Percentiles rank a stretch among this genome's conserved stretches.
phyloP scores from a whole-genome alignment of 2,329 filamentous ascomycete species.

The Paraconiothyrium sp. region DNA sequence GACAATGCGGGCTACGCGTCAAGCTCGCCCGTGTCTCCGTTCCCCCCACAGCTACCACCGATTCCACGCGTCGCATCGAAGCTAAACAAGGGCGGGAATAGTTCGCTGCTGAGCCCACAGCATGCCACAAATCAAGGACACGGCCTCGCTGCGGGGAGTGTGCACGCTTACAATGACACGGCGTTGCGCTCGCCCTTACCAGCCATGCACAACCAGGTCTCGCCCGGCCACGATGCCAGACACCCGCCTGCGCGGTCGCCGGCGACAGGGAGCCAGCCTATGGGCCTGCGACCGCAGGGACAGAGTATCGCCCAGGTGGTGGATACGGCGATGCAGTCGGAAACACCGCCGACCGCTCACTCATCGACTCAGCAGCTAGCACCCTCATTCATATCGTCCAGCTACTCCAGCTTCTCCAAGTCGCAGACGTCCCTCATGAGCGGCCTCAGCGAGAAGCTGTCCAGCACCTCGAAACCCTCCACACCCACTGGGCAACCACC shows the following conservation, averaged over 20 bases:
- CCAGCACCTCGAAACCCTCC: constrained; percentile 33
- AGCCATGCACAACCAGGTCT: constrained; percentile 27
- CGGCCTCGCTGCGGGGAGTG: neutral
- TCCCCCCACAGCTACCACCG: constrained; percentile 51
- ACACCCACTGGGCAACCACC: constrained; percentile 31
- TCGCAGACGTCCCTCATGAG: constrained; percentile 47
- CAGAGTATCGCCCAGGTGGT: constrained; percentile 38
- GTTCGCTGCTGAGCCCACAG: constrained; percentile 21
- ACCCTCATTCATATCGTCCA: constrained; percentile 34
- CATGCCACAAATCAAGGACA: neutral
- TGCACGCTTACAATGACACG: constrained; percentile 6
- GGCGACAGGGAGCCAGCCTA: constrained; percentile 34
- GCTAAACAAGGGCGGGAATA: constrained; percentile 33
- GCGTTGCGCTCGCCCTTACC: constrained; percentile 34
- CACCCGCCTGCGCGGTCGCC: constrained; percentile 32
- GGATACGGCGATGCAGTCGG: constrained; percentile 26
- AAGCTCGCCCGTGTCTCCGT: constrained; percentile 49
- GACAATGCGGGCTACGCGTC: constrained; percentile 42
- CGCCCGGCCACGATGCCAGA: constrained; percentile 32
- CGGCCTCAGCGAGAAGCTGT: constrained; percentile 44
- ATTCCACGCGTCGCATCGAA: constrained; percentile 51
- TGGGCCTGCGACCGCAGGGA: constrained; percentile 40
- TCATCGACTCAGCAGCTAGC: constrained; percentile 34
- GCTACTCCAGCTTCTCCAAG: constrained; percentile 40
- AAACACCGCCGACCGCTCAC: constrained; percentile 26